Base-by-base conservation (phyloP, 2,329 filamentous ascomycete genomes). In the Talaromyces sp. region DNA sequence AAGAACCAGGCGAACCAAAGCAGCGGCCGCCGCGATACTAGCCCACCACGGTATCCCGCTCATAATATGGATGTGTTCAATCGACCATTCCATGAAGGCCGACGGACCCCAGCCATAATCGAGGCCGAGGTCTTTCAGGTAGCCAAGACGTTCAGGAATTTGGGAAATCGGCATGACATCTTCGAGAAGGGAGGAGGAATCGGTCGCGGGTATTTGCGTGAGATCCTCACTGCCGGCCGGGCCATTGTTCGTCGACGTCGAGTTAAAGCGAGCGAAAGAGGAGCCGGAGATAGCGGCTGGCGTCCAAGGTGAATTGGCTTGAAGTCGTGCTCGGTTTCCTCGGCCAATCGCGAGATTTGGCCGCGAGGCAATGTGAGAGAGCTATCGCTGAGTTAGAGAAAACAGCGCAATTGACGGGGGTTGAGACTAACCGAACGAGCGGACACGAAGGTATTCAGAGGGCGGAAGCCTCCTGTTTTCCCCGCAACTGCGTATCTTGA, bases 31-130 rank as follows among this genome's bases (percentile, higher is more conserved):
- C 52, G 88, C 75, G 68, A 97, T 89, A 63, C 90, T 86, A 1
- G 80, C 87, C 82, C 90, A 92, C 95, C 95, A 98, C 12, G 92
- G 91, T 60, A 91, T 76, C 40, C 89, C 91, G 6, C 72, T 79
- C 68, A 83, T 88, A 64, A 97, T 81, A 76, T 99, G 92, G 47
- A 96, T 73, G 72, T 94, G 87, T 80, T 99, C 95, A 10, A 98
- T 78, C 2, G 85, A 27, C 82, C 84, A 93, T 77, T 97, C 83
- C 75, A 95, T 87, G 16, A 86, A 67, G 4, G 87, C 79, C 0
- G 92, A 91, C 5, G 90, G 86, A 16, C 94, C 94, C 80, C 81
- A 93, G 72, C 94, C 92, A 70, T 89, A 98, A 69, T 98, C 91
- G 27, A 99, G 80, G 3, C 95, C 95, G 10, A 98, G 81, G 6